phyloP scores from a whole-genome alignment of 1,284 basidiomycete genomes.

The Fistulina hepatica region DNA sequence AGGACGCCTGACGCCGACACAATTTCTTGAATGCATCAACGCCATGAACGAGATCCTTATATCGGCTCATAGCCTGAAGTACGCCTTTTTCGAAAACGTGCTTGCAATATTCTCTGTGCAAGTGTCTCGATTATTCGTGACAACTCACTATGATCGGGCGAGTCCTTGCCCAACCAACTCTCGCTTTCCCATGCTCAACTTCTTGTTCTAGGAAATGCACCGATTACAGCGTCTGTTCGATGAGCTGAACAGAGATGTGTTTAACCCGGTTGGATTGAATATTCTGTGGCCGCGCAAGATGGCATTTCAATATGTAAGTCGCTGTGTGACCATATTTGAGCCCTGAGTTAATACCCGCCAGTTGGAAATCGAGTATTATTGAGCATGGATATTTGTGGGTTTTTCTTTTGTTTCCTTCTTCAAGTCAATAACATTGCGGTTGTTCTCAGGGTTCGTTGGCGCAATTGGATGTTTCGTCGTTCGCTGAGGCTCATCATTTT shows the following conservation, averaged over 20 bases:
- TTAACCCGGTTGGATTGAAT: conserved; percentile 73
- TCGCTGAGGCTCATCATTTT: too few species aligned
- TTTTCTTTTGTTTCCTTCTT: conserved; percentile 6
- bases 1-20: conserved; percentile 72
- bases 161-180: conserved; percentile 15
- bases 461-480: too few species aligned
- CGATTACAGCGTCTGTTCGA: conserved; percentile 50
- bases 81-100: conserved; percentile 55
- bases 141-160: conserved; percentile 70
- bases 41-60: conserved; percentile 73
- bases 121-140: conserved; percentile 49
- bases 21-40: conserved; percentile 78
- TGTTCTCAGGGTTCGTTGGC: too few species aligned
- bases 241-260: conserved; percentile 53
- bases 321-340: too few species aligned
- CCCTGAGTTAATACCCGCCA: conserved; percentile 18
- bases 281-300: conserved; percentile 70
- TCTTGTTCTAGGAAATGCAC: conserved; percentile 56
- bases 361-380: conserved; percentile 76
- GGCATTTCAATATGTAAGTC: conserved; percentile 77
- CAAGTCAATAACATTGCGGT: too few species aligned
- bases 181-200: conserved; percentile 1
- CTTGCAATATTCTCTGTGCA: conserved; percentile 68
- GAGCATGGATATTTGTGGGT: conserved; percentile 17
- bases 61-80: conserved; percentile 59